Conservation (phyloP, 2,329 filamentous ascomycete species). For the Cladosporium sp. region DNA sequence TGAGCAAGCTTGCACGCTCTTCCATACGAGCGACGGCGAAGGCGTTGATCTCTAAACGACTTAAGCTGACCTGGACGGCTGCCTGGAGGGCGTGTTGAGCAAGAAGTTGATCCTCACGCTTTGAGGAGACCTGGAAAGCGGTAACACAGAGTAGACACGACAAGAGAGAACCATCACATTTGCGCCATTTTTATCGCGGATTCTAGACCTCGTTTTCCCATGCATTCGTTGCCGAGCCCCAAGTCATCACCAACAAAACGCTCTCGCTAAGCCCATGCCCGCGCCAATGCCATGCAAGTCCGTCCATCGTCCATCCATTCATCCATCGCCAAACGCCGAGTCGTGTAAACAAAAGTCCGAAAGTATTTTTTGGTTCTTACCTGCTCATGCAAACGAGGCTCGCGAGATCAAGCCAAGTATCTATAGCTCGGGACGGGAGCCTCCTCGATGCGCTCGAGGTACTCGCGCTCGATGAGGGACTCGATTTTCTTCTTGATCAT, state of each 20-base stretch:
- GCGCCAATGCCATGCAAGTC: not conserved
- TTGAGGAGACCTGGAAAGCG: no score
- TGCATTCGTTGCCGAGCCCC: not conserved
- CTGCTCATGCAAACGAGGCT: not conserved
- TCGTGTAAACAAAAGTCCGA: not conserved
- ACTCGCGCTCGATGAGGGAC: conserved; percentile 73
- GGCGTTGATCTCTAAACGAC: no score
- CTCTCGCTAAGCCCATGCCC: not conserved
- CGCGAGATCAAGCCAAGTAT: conserved; percentile 63
- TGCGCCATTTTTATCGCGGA: not conserved
- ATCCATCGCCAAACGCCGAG: not conserved
- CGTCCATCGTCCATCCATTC: not conserved
- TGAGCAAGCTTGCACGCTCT: no score
- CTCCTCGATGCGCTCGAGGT: conserved; percentile 73
- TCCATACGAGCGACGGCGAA: no score
- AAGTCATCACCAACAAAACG: not conserved
- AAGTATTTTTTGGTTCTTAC: not conserved
- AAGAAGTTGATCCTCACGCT: no score
- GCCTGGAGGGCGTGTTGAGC: no score
- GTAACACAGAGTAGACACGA: not conserved
- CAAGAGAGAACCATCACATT: not conserved
- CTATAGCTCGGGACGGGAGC: conserved; percentile 63
- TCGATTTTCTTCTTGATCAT: conserved; percentile 83
- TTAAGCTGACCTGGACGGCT: no score
- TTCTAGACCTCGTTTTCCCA: not conserved